Evolutionary conservation across 1,284 basidiomycete genomes (phyloP).

Genomic region (Cryptococcus hybrid): DNA sequence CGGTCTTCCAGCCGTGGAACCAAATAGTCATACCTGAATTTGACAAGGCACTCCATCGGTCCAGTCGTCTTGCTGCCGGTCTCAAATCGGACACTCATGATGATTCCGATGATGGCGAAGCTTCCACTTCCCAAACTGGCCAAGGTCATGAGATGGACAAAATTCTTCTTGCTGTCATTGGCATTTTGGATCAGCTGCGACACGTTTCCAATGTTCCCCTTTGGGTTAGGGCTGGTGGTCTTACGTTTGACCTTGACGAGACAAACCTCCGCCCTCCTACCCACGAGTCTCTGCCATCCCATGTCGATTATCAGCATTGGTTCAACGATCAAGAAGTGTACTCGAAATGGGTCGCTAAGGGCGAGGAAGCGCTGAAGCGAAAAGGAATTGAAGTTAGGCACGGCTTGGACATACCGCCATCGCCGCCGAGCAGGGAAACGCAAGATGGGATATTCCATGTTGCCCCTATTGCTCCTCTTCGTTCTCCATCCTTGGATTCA

Average conservation of each 20-base stretch:
- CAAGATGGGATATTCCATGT: background rate
- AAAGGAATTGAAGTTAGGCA: conserved; percentile 33
- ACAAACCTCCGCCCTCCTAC: conserved; percentile 3
- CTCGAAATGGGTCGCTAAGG: conserved; percentile 29
- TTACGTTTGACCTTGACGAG: conserved; percentile 11
- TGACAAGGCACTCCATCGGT: conserved; percentile 23
- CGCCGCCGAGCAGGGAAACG: background rate
- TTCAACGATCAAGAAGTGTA: conserved; percentile 17
- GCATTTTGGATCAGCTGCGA: conserved; percentile 41
- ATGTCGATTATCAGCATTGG: conserved; percentile 35
- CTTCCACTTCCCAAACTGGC: background rate
- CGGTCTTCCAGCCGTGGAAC: conserved; percentile 47
- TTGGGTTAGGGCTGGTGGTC: conserved; percentile 42
- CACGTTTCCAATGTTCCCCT: conserved; percentile 41
- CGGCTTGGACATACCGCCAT: conserved; percentile 14
- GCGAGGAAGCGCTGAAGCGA: conserved; percentile 25
- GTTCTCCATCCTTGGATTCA: no score
- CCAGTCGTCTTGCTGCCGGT: conserved; percentile 5
- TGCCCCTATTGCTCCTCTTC: no score
- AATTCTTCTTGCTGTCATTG: conserved; percentile 43
- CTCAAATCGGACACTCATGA: background rate
- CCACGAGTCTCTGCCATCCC: conserved; percentile 30
- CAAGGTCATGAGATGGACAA: conserved; percentile 25
- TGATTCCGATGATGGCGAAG: background rate
- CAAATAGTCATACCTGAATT: conserved; percentile 48